Percentiles rank a stretch among this genome's conserved stretches.
Evolutionary conservation across 768 basidiomycete genomes (phyloP).

Genomic region (Phlegmacium glaucopus): DNA sequence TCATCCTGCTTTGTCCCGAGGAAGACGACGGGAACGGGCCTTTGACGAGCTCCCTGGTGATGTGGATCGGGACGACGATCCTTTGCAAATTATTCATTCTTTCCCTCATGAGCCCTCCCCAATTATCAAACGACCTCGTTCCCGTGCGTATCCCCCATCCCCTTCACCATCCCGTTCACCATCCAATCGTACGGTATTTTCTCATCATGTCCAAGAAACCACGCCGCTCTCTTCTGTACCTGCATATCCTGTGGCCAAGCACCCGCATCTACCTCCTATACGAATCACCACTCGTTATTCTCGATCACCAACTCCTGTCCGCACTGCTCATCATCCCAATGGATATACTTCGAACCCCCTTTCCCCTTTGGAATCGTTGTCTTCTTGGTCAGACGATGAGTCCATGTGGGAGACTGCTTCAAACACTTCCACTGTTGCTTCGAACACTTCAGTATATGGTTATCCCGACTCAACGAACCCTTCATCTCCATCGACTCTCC

Average conservation of each 20-base stretch:
- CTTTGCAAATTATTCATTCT: slow-evolving; percentile 21
- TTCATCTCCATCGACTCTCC: slow-evolving; percentile 12
- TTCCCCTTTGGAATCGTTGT: slow-evolving; percentile 38
- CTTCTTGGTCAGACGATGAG: slow-evolving; percentile 76
- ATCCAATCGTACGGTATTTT: slow-evolving; percentile 13
- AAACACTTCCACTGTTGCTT: slow-evolving; percentile 56
- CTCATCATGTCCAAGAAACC: slow-evolving; percentile 14
- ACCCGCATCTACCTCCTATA: slow-evolving; percentile 15
- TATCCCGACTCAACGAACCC: slow-evolving; percentile 12
- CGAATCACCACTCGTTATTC: slow-evolving; percentile 26
- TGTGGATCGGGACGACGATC: too few species aligned
- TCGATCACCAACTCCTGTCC: slow-evolving; percentile 39
- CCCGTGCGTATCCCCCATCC: slow-evolving; percentile 50
- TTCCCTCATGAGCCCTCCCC: slow-evolving; percentile 32
- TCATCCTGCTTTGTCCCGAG: slow-evolving; percentile 44
- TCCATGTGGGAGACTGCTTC: slow-evolving; percentile 76
- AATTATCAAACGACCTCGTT: slow-evolving; percentile 38
- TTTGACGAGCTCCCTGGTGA: slow-evolving; percentile 36
- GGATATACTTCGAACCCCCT: slow-evolving; percentile 20
- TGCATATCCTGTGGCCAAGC: slow-evolving; percentile 13
- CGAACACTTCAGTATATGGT: slow-evolving; percentile 42
- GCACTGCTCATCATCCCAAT: slow-evolving; percentile 23
- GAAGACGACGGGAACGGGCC: slow-evolving; percentile 58
- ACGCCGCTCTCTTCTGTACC: not conserved
- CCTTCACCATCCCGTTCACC: slow-evolving; percentile 44